Base-by-base conservation (phyloP, 148 eudicot genomes). In the Gaultheria prostrata region DNA sequence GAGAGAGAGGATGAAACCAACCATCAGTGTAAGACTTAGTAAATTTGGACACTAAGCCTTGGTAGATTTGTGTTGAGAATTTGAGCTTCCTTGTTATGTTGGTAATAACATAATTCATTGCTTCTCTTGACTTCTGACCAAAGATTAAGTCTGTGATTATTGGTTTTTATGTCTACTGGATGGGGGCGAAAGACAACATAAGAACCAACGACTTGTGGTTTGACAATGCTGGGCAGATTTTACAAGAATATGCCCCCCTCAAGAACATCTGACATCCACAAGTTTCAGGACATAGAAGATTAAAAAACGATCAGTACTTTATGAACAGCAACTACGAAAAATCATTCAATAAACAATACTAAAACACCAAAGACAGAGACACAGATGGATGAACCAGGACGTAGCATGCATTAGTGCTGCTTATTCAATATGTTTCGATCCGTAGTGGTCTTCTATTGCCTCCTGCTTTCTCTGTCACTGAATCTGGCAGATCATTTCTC, bases 211-310 rank as follows among this genome's bases (percentile, higher is more conserved):
- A 88, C 94, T 89, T 93, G 98, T 43, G 95, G 98, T 71, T 92
- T 87, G 48, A 96, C 85, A 76, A 96, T 94, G 90, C 98, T 96
- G 1, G 98, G 98, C 43, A 96, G 91, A 86, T 96, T 96, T 88
- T 96, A 97, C 71, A 96, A 97, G 87, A 94, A 94, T 82, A 96
- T 93, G 82, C 94, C 97, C 81, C 98, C 98, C 90, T 92, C 91
- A 8, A 96, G 95, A 86, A 94, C 90, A 76, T 93, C 91, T 91
- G 89, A 59, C 81, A 74, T 51, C 28, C n/a, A 82, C 88, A 85
- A 53, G 2, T 20, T 10, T 63, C 32, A 50, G 26, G 67, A 70
- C 63, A 80, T 48, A 30, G 15, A 80, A 35, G 24, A 48, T 80
- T 46, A 57, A 75, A 6, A 46, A 59, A 28, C 32, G 24, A 18